Evolutionary conservation across 148 eudicot genomes (phyloP).

Genomic region (Silene latifolia): DNA sequence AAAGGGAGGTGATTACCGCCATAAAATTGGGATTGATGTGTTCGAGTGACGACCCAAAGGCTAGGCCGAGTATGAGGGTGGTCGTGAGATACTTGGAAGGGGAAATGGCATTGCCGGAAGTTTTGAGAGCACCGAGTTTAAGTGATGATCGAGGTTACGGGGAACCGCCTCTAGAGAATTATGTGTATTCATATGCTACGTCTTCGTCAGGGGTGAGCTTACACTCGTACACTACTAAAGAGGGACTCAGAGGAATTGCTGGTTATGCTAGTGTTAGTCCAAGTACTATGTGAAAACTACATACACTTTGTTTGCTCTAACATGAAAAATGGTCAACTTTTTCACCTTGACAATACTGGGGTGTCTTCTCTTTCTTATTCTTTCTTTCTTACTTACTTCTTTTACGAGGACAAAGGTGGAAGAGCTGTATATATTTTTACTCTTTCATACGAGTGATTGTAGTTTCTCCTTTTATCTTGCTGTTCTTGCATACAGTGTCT

Average conservation of each 20-base stretch:
- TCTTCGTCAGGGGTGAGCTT: slow-evolving; percentile 21
- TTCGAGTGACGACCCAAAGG: slow-evolving; percentile 17
- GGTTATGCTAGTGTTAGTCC: slow-evolving; percentile 23
- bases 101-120: slow-evolving; percentile 23
- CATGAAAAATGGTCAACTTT: no score
- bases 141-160: slow-evolving; percentile 5
- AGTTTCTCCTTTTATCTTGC: no score
- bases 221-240: slow-evolving; percentile 12
- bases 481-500: no score
- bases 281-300: not conserved
- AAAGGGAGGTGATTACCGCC: slow-evolving; percentile 10
- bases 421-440: no score
- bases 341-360: no score
- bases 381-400: no score
- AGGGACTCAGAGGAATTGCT: slow-evolving; percentile 7
- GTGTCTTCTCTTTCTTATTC: no score
- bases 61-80: slow-evolving; percentile 25
- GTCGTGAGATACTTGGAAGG: slow-evolving; percentile 32
- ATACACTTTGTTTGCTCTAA: no score
- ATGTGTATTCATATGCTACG: slow-evolving; percentile 15
- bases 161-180: slow-evolving; percentile 4
- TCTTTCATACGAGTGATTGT: no score
- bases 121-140: slow-evolving; percentile 11
- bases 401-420: no score
- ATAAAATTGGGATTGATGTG: slow-evolving; percentile 35